phyloP scores from a whole-genome alignment of 805 yeast genomes.

The Candida pini region DNA sequence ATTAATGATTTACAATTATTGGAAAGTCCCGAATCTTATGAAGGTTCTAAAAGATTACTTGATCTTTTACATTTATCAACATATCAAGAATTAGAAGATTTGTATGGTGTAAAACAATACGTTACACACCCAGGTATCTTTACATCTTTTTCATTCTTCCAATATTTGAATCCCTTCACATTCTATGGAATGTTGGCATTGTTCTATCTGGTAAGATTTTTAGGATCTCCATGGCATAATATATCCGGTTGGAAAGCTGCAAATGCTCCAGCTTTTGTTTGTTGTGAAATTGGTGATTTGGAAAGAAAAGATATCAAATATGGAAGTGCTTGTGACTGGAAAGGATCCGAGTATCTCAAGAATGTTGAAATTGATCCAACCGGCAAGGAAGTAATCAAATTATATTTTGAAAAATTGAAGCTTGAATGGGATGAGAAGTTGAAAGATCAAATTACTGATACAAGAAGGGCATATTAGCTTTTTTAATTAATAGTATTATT shows the following conservation, averaged over 20 bases:
- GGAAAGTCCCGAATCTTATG: constrained; percentile 65
- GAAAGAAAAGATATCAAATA: constrained; percentile 45
- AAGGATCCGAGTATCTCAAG: constrained; percentile 62
- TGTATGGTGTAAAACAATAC: constrained; percentile 61
- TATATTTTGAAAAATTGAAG: constrained; percentile 52
- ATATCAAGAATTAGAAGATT: constrained; percentile 40
- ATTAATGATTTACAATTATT: constrained; percentile 70
- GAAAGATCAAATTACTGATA: constrained; percentile 56
- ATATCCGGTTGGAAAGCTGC: constrained; percentile 88
- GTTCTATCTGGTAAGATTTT: constrained; percentile 74
- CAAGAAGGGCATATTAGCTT: constrained; percentile 18
- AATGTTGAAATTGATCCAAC: constrained; percentile 51
- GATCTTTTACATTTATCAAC: constrained; percentile 79
- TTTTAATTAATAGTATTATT: neutral
- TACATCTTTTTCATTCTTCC: constrained; percentile 72
- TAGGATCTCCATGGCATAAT: constrained; percentile 87
- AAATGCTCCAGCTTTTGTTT: constrained; percentile 73
- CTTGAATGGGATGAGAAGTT: constrained; percentile 71
- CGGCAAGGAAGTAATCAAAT: constrained; percentile 62
- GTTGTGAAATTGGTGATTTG: constrained; percentile 46
- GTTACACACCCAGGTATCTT: constrained; percentile 93
- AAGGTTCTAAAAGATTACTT: constrained; percentile 83
- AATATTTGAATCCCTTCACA: constrained; percentile 70
- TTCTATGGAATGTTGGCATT: constrained; percentile 80
- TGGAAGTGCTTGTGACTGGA: constrained; percentile 66